Base-by-base conservation (phyloP, 805 yeast genomes). In the Monosporozyma servazzii region DNA sequence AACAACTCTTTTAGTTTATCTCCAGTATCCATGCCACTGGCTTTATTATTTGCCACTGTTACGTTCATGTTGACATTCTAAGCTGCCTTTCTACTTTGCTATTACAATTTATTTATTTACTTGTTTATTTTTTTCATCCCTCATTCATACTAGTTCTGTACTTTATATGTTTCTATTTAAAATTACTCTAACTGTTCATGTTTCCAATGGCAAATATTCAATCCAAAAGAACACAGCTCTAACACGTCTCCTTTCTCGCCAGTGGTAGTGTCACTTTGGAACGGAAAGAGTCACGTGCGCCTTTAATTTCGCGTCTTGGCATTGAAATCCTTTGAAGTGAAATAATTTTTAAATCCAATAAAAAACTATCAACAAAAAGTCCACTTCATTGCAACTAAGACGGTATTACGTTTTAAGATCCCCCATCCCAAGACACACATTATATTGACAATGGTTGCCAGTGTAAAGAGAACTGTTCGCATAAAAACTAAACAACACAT, bases 401-500 rank as follows among this genome's bases (percentile, higher is more conserved):
- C 21, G 15, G 29, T 21, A 7, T 21, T 18, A 11, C 6, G 21
- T 3, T 13, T 13, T 5, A 33, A n/a, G 37, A 33, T 15, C 37
- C 37, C 17, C 17, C 27, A 7, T 1, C 17, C 37, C 37, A 13
- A 37, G 41, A 37, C 21, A 6, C 41, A 13, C 23, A 21, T 17
- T 37, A 18, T 37, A 18, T 18, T 10, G 23, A 37, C 10, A 37
- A 37, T 41, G 44, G 44, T 41, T 41, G 44, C 44, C 23, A 60
- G 62, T 78, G 86, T 86, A 31, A 85, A 88, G 71, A 81, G 97
- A 75, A 88, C 91, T 20, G 79, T 90, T 54, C 83, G 96, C 69
- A 80, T 90, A 60, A 85, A 88, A 51, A 91, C 97, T 23, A 82
- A 80, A 55, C 97, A 91, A 71, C 84, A 82, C 63, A 77, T 93